Conservation (phyloP, 306 rosid species). For the Neltuma alba region DNA sequence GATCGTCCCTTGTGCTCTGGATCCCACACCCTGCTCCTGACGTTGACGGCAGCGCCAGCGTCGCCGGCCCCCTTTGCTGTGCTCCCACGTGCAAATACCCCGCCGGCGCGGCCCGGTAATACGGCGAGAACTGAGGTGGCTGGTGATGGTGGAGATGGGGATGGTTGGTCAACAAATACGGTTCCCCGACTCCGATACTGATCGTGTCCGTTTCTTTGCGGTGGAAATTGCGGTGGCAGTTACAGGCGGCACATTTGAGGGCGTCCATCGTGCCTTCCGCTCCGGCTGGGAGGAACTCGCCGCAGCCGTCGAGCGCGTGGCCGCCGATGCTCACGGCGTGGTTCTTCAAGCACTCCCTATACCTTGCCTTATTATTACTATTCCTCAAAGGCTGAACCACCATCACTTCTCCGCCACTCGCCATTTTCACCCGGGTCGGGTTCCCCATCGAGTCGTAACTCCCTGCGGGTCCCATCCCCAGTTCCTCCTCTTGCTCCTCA, state of each 20-base stretch:
- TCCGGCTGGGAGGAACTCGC: slow-evolving; percentile 84
- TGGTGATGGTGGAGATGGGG: slow-evolving; percentile 28
- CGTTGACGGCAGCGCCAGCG: slow-evolving; percentile 89
- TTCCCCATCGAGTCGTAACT: slow-evolving; percentile 64
- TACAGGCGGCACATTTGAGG: slow-evolving; percentile 93
- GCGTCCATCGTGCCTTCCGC: slow-evolving; percentile 73
- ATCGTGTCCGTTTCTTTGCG: slow-evolving; percentile 59
- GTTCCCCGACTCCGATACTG: slow-evolving; percentile 28
- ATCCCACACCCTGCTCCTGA: slow-evolving; percentile 70
- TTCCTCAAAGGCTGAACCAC: slow-evolving; percentile 42
- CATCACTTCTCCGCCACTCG: slow-evolving; percentile 18
- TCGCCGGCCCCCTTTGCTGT: slow-evolving; percentile 42
- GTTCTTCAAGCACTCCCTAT: slow-evolving; percentile 87
- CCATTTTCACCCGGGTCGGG: slow-evolving; percentile 53
- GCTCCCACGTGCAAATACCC: slow-evolving; percentile 81
- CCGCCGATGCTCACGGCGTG: slow-evolving; percentile 91
- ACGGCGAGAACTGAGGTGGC: slow-evolving; percentile 62
- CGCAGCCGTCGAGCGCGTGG: slow-evolving; percentile 92
- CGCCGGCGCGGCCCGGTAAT: slow-evolving; percentile 67
- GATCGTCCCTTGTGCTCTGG: slow-evolving; percentile 69
- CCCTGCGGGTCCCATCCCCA: slow-evolving; percentile 54
- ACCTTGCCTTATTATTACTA: slow-evolving; percentile 46
- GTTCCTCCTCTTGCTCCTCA: slow-evolving; percentile 80
- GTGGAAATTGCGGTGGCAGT: slow-evolving; percentile 98
- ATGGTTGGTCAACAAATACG: slow-evolving; percentile 50